A percentile compares a stretch with the other conserved stretches of the same genome.
Conservation (phyloP, 192 early-diverging fungal species). For the Phlyctochytrium planicorne region DNA sequence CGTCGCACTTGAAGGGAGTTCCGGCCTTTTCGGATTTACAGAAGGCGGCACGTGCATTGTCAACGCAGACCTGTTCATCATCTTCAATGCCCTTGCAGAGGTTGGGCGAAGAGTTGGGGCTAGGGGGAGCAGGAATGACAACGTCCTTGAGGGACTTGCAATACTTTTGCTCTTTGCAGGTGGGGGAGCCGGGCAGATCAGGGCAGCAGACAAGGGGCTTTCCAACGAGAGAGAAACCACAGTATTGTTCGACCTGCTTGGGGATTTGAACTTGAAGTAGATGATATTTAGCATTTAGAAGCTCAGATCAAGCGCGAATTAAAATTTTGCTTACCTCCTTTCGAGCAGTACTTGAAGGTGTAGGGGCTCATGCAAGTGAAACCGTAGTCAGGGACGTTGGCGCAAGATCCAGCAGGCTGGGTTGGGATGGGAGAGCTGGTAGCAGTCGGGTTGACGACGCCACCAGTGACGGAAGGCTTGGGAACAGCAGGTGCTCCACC, state of each 20-base stretch:
- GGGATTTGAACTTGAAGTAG: background rate
- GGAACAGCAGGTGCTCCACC: background rate
- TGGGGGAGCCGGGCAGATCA: background rate
- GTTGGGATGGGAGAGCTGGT: background rate
- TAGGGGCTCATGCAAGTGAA: background rate
- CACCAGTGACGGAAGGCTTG: background rate
- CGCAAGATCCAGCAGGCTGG: background rate
- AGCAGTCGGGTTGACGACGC: background rate
- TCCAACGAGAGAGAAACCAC: background rate
- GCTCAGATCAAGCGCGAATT: background rate
- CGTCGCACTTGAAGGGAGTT: background rate
- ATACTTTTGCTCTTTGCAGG: background rate
- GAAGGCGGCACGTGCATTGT: background rate
- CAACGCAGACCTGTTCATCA: background rate
- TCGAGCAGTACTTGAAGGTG: constrained; percentile 2
- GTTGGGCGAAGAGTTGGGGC: background rate
- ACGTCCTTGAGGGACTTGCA: background rate
- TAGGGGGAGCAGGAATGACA: background rate
- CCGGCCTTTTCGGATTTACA: background rate
- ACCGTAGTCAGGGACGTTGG: background rate
- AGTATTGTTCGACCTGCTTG: background rate
- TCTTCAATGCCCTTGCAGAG: background rate
- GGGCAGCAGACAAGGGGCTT: background rate
- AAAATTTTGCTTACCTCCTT: constrained; percentile 1
- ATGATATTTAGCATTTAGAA: background rate